Evolutionary conservation across 2,329 filamentous ascomycete species (phyloP).

Genomic region (Ceratocystis colombiana): DNA sequence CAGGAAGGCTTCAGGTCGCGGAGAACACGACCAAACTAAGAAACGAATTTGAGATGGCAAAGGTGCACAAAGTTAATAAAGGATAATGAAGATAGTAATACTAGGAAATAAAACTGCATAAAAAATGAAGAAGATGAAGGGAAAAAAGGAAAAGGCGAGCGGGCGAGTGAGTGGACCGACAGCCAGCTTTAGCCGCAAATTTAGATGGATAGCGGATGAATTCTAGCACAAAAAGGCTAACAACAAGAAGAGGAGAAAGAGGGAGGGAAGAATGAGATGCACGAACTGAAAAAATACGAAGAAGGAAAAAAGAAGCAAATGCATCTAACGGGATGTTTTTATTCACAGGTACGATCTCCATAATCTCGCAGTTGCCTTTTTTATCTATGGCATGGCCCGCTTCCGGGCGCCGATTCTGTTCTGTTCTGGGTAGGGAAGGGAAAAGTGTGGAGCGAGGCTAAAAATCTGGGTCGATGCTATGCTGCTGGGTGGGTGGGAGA

Average conservation of each 20-base stretch:
- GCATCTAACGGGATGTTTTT: constrained; percentile 14
- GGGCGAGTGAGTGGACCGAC: neutral
- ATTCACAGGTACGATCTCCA: constrained; percentile 15
- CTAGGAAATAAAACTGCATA: neutral
- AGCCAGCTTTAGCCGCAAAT: neutral
- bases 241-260: neutral
- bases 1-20: neutral
- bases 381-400: neutral
- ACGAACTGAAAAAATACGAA: neutral
- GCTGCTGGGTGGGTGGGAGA: constrained; percentile 5
- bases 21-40: neutral
- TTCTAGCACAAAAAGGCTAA: neutral
- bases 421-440: neutral
- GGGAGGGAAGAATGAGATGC: neutral
- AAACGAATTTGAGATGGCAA: neutral
- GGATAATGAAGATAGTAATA: neutral
- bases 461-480: neutral
- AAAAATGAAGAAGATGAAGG: neutral
- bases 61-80: neutral
- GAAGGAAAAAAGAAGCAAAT: constrained; percentile 2
- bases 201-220: neutral
- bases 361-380: constrained; percentile 13
- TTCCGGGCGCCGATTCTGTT: neutral
- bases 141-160: neutral
- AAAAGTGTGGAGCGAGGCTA: too few relatives aligned